A percentile compares a stretch with the other conserved stretches of the same genome.
phyloP scores from a whole-genome alignment of 305 asterid genomes.

The Fraxinus velutina region DNA sequence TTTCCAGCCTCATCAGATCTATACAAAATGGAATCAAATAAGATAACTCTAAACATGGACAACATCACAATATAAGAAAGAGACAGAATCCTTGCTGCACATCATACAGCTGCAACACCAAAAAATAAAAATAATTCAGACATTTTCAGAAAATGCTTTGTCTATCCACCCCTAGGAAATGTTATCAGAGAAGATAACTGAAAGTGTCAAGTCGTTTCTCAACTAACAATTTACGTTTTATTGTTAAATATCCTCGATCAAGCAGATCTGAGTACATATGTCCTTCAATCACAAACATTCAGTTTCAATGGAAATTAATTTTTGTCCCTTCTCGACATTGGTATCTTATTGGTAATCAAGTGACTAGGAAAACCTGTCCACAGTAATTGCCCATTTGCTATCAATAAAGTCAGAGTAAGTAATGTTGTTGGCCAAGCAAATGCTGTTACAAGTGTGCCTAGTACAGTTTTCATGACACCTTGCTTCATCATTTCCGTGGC shows the following conservation, averaged over 20 bases:
- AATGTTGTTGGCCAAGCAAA: conserved; percentile 90
- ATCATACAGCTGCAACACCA: neutral
- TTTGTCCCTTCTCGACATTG: conserved; percentile 5
- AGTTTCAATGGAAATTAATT: neutral
- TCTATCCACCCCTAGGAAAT: neutral
- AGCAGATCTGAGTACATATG: conserved; percentile 4
- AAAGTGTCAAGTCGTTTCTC: neutral
- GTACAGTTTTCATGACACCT: conserved; percentile 94
- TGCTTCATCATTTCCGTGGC: conserved; percentile 78
- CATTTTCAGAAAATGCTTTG: neutral
- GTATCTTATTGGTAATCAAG: conserved; percentile 11
- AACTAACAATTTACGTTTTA: neutral
- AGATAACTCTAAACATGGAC: conserved; percentile 6
- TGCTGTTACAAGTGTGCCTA: conserved; percentile 66
- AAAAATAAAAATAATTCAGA: neutral
- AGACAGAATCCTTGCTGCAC: neutral
- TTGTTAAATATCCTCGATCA: conserved; percentile 3
- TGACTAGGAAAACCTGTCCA: conserved; percentile 62
- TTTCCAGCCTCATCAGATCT: conserved; percentile 91
- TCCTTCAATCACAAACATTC: conserved; percentile 4
- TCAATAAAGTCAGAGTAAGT: conserved; percentile 72
- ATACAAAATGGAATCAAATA: conserved; percentile 28
- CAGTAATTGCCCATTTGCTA: conserved; percentile 87
- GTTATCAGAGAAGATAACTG: neutral
- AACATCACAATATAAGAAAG: conserved; percentile 2